Evolutionary conservation across 1,284 basidiomycete species (phyloP).

Genomic region (Cystobasidiaceae sp.): DNA sequence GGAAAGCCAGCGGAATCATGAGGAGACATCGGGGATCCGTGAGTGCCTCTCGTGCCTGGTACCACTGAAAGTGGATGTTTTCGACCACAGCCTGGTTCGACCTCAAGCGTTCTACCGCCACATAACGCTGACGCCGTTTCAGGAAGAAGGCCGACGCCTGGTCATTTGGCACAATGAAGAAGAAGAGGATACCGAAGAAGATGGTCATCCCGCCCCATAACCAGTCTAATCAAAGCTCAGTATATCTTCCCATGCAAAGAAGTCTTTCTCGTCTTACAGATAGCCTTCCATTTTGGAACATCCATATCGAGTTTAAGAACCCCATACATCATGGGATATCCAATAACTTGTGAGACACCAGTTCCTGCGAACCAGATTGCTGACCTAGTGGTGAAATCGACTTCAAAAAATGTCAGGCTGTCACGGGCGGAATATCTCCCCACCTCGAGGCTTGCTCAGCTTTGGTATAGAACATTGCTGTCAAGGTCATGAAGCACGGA

Average conservation of each 20-base stretch:
- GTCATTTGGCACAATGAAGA: conserved; percentile 3
- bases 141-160: background rate
- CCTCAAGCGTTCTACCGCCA: background rate
- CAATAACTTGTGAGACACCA: conserved; percentile 12
- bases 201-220: conserved; percentile 3
- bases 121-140: background rate
- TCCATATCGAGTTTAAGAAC: conserved; percentile 17
- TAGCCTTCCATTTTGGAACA: conserved; percentile 16
- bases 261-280: background rate
- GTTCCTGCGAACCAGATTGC: conserved; percentile 12
- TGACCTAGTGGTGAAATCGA: too few species aligned
- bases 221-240: background rate
- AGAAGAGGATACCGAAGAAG: conserved; percentile 7
- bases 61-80: conserved; percentile 55
- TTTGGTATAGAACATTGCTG: conserved; percentile 17
- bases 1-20: conserved; percentile 11
- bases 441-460: conserved; percentile 1
- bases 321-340: conserved; percentile 15
- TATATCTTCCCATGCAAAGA: background rate
- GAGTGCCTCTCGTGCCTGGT: conserved; percentile 58
- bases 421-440: too few species aligned
- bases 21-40: conserved; percentile 50
- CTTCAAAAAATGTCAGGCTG: background rate
- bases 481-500: conserved; percentile 22
- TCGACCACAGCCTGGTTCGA: background rate